phyloP scores from a whole-genome alignment of 495 filamentous ascomycete species.

The Paragyromitra xinjiangensis region DNA sequence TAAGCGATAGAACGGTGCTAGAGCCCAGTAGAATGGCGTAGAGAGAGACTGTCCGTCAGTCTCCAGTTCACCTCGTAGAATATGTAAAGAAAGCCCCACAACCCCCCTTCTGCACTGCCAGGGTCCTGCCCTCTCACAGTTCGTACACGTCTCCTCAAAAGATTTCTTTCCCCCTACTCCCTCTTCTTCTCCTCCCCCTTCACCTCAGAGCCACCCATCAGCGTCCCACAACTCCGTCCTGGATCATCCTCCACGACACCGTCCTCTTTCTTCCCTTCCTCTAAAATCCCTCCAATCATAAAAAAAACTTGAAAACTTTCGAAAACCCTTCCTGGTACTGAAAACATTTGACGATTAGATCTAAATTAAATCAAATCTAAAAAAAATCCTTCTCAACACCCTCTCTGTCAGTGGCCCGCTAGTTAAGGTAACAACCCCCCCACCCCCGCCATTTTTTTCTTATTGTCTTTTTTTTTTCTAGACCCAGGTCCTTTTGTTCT shows the following conservation, averaged over 20 bases:
- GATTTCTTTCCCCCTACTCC: conserved; percentile 32
- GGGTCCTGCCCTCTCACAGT: conserved; percentile 46
- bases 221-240: conserved; percentile 48
- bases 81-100: conserved; percentile 28
- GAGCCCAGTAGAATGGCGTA: conserved; percentile 14
- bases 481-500: conserved; percentile 37
- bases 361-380: conserved; percentile 32
- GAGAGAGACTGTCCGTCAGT: conserved; percentile 4
- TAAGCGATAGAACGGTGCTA: conserved; percentile 9
- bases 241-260: conserved; percentile 51
- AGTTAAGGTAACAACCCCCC: conserved; percentile 42
- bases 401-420: conserved; percentile 40
- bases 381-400: conserved; percentile 40
- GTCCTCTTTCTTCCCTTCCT: conserved; percentile 31
- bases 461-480: conserved; percentile 41
- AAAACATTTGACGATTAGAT: conserved; percentile 33
- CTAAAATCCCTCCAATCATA: conserved; percentile 57
- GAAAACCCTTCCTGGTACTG: conserved; percentile 61
- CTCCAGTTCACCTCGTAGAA: conserved; percentile 8
- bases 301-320: conserved; percentile 65
- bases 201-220: conserved; percentile 39
- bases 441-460: conserved; percentile 43
- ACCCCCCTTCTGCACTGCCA: conserved; percentile 25
- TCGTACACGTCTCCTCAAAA: conserved; percentile 50
- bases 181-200: conserved; percentile 16